Conservation (phyloP, 2,329 filamentous ascomycete genomes). For the Xylaria sp. region DNA sequence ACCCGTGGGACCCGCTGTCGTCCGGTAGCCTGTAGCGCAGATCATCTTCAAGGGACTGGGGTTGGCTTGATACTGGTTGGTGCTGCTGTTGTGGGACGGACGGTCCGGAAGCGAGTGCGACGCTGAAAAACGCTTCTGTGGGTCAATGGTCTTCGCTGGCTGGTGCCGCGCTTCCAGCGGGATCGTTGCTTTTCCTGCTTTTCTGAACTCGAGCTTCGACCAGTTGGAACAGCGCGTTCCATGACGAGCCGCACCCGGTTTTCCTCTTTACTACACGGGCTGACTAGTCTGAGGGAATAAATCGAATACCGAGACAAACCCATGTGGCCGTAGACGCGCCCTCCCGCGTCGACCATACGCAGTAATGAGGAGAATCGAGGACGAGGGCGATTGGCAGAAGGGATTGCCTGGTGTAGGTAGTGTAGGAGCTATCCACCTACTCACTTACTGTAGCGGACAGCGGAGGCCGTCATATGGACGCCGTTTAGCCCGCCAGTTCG, state of each 20-base stretch:
- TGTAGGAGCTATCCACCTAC: neutral
- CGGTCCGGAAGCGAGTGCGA: constrained; percentile 40
- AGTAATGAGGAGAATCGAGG: neutral
- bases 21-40: constrained; percentile 31
- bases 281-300: constrained; percentile 21
- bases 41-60: constrained; percentile 28
- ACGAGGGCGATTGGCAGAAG: constrained; percentile 16
- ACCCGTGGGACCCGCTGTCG: constrained; percentile 30
- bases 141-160: constrained; percentile 27
- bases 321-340: constrained; percentile 22
- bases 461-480: constrained; percentile 24
- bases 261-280: constrained; percentile 7
- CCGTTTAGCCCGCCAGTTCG: constrained; percentile 19
- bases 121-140: constrained; percentile 32
- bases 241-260: constrained; percentile 14
- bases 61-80: constrained; percentile 26
- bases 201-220: constrained; percentile 10
- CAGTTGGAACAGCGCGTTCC: constrained; percentile 20
- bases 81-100: constrained; percentile 33
- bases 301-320: constrained; percentile 13
- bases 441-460: neutral
- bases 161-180: constrained; percentile 38
- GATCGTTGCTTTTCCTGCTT: constrained; percentile 33
- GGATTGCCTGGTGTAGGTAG: constrained; percentile 7
- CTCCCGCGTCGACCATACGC: constrained; percentile 8